Conservation (phyloP, 805 yeast genomes). For the Candida methanosorbosa region DNA sequence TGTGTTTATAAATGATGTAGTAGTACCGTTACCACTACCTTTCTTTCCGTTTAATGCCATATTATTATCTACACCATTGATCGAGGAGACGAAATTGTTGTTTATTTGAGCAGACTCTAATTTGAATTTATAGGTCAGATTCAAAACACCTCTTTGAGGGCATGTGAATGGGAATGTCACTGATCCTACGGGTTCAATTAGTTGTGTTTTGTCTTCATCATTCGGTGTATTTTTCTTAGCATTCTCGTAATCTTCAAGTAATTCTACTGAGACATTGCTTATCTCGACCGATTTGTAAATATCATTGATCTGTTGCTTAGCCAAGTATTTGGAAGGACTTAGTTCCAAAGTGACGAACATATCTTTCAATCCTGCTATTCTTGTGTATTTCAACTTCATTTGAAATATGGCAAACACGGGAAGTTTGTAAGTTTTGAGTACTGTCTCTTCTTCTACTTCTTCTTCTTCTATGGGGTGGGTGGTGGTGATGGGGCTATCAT, state of each 20-base stretch:
- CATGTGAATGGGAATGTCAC: background rate
- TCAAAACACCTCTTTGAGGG: background rate
- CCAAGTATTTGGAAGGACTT: constrained; percentile 1
- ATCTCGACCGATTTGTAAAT: too few relatives aligned
- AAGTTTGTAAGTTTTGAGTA: background rate
- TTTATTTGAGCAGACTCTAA: background rate
- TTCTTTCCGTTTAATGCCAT: background rate
- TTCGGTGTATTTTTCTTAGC: background rate
- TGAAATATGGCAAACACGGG: constrained; percentile 2
- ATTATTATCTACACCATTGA: background rate
- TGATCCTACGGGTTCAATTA: constrained; percentile 1
- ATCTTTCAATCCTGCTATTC: background rate
- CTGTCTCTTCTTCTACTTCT: background rate
- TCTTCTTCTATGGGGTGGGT: background rate
- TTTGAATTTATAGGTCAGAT: background rate
- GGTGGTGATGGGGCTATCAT: too few relatives aligned
- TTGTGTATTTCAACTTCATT: constrained; percentile 5
- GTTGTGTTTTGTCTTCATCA: background rate
- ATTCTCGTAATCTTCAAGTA: background rate
- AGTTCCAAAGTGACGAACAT: constrained; percentile 5
- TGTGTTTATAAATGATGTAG: background rate
- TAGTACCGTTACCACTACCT: too few relatives aligned
- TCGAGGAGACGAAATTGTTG: background rate
- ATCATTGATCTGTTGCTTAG: background rate
- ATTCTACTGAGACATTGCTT: background rate